phyloP scores from a whole-genome alignment of 2,329 filamentous ascomycete genomes.

The Pseudofabraea citricarpa region DNA sequence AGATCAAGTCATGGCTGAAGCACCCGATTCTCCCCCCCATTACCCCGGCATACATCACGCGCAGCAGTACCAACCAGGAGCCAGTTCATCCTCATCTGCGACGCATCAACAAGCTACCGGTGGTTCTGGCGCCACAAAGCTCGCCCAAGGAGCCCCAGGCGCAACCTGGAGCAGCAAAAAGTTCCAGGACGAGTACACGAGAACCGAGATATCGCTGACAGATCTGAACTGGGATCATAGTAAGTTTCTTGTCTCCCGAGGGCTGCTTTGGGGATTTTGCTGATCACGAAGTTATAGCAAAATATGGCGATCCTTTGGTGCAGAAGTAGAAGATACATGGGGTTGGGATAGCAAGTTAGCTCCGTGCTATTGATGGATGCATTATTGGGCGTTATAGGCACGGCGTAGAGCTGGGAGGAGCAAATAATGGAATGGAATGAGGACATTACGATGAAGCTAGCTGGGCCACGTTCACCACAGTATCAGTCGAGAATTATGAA shows the following conservation, averaged over 20 bases:
- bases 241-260: conserved; percentile 22
- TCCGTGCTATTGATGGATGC: too few relatives aligned
- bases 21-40: conserved; percentile 13
- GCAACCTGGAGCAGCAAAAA: conserved; percentile 51
- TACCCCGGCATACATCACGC: too few relatives aligned
- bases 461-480: background rate
- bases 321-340: too few relatives aligned
- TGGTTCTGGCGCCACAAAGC: conserved; percentile 9
- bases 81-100: background rate
- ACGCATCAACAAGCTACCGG: conserved; percentile 2
- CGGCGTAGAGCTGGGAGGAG: too few relatives aligned
- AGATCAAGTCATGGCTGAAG: conserved; percentile 19
- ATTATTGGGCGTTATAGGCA: too few relatives aligned
- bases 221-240: conserved; percentile 46
- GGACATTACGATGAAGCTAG: background rate
- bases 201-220: conserved; percentile 42
- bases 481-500: too few relatives aligned
- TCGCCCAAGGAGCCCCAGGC: conserved; percentile 35
- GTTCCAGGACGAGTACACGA: conserved; percentile 47
- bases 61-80: background rate
- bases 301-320: conserved; percentile 38
- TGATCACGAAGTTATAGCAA: conserved; percentile 24
- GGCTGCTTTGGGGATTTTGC: background rate
- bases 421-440: conserved; percentile 1
- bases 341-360: too few relatives aligned